Evolutionary conservation across 805 yeast genomes (phyloP).

Genomic region (Monosporozyma siamensis): DNA sequence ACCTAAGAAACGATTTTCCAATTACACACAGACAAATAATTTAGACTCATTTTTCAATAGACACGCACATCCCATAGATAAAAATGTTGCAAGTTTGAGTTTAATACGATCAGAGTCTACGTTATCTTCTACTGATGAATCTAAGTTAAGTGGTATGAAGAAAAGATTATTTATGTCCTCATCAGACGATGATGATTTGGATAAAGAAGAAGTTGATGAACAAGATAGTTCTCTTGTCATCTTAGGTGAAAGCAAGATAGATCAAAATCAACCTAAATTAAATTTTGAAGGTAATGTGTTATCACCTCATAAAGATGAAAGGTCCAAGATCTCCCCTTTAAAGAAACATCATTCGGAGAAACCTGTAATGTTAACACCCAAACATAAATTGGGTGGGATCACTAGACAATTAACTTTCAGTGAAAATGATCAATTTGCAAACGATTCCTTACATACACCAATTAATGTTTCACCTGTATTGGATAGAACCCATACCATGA

Average conservation of each 20-base stretch:
- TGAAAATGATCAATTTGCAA: neutral
- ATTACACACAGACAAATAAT: slow-evolving; percentile 18
- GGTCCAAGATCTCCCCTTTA: neutral
- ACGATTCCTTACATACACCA: neutral
- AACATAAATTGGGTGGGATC: neutral
- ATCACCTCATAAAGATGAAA: neutral
- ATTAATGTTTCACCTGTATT: neutral
- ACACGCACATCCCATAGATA: slow-evolving; percentile 18
- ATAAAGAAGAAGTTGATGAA: slow-evolving; percentile 8
- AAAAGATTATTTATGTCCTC: slow-evolving; percentile 17
- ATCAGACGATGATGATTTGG: slow-evolving; percentile 2
- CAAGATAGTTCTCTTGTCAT: slow-evolving; percentile 1
- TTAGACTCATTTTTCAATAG: slow-evolving; percentile 17
- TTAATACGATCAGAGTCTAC: neutral
- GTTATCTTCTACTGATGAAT: neutral
- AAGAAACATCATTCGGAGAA: neutral
- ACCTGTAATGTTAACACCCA: neutral
- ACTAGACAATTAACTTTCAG: slow-evolving; percentile 1
- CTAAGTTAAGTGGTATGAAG: slow-evolving; percentile 3
- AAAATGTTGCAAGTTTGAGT: slow-evolving; percentile 4
- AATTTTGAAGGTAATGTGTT: neutral
- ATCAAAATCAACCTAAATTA: neutral
- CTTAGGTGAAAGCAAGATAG: slow-evolving; percentile 4
- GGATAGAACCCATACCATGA: neutral
- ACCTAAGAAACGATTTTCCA: slow-evolving; percentile 7